These are phyloP conservation scores for Xylaria sp. DNA, from an alignment of 495 filamentous ascomycete genomes.

Conservation along the genomic window DNA sequence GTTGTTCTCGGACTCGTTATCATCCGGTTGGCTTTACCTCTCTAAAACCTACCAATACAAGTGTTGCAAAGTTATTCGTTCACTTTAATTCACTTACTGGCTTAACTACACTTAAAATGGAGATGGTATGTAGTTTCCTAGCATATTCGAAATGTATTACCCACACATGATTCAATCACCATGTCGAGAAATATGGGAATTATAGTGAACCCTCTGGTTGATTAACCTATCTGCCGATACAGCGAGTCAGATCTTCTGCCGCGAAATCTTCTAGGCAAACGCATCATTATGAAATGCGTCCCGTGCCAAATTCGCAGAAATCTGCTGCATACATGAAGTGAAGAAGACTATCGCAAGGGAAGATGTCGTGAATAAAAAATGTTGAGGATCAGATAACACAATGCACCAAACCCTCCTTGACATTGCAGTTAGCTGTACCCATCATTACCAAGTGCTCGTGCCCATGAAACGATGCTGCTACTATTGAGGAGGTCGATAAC, in stretches of 20 bases:
- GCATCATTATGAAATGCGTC: conserved; percentile 19
- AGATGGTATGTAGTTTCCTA: too few species aligned
- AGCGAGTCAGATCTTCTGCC: conserved; percentile 8
- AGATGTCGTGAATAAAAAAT: conserved; percentile 17
- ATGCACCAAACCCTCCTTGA: conserved; percentile 11
- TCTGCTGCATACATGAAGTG: conserved; percentile 19
- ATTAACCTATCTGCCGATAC: conserved; percentile 22
- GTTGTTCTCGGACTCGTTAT: not conserved
- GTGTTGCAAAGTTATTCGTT: not conserved
- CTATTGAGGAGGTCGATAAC: conserved; percentile 8
- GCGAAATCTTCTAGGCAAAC: conserved; percentile 6
- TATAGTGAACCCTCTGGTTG: not conserved
- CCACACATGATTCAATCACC: not conserved
- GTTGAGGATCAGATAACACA: conserved; percentile 15
- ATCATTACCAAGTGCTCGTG: conserved; percentile 12
- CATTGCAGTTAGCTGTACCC: conserved; percentile 14
- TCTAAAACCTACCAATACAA: not conserved
- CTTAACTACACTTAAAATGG: too few species aligned
- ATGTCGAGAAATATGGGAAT: not conserved
- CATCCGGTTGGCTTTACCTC: not conserved
- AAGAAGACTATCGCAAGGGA: conserved; percentile 18
- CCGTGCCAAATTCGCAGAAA: conserved; percentile 18
- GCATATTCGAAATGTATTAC: not conserved
- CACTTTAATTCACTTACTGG: not conserved
- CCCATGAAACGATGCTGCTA: conserved; percentile 13